phyloP scores from a whole-genome alignment of 192 early-diverging fungal genomes.

The Ambispora gerdemannii region DNA sequence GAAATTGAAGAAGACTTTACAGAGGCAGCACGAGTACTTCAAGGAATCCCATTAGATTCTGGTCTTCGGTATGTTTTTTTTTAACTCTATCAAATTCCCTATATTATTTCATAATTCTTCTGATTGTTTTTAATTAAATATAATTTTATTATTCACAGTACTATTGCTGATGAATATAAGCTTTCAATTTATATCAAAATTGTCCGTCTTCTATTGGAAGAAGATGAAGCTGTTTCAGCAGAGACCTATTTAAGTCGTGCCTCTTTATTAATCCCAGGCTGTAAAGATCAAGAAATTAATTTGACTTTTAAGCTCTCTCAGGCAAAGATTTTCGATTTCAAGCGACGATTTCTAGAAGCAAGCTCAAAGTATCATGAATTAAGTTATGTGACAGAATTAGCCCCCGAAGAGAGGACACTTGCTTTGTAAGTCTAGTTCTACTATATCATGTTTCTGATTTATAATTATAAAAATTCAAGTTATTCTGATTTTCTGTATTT shows the following conservation, averaged over 20 bases:
- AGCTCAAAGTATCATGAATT: constrained; percentile 82
- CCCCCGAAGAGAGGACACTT: constrained; percentile 54
- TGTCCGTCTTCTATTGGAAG: constrained; percentile 80
- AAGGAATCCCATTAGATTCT: constrained; percentile 89
- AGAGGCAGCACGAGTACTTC: constrained; percentile 82
- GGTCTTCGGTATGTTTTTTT: constrained; percentile 61
- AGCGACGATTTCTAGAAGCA: constrained; percentile 82
- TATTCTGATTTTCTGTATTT: too few relatives aligned
- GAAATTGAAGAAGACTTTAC: constrained; percentile 73
- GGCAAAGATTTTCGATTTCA: constrained; percentile 80
- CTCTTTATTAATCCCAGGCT: constrained; percentile 57
- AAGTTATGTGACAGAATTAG: constrained; percentile 65
- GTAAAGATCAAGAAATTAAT: constrained; percentile 49
- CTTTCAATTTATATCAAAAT: constrained; percentile 81
- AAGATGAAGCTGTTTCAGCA: constrained; percentile 77
- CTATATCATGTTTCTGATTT: not conserved
- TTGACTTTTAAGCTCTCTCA: constrained; percentile 78
- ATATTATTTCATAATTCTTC: not conserved
- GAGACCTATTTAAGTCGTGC: constrained; percentile 85
- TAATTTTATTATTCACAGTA: constrained; percentile 31
- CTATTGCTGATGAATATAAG: constrained; percentile 64
- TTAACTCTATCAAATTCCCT: not conserved
- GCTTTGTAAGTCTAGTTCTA: not conserved
- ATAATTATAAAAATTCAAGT: not conserved
- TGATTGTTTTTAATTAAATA: not conserved